Evolutionary conservation across 495 filamentous ascomycete genomes (phyloP), one percentile per base, ranked within the genome.

Genomic region (Cairneyella variabilis): DNA sequence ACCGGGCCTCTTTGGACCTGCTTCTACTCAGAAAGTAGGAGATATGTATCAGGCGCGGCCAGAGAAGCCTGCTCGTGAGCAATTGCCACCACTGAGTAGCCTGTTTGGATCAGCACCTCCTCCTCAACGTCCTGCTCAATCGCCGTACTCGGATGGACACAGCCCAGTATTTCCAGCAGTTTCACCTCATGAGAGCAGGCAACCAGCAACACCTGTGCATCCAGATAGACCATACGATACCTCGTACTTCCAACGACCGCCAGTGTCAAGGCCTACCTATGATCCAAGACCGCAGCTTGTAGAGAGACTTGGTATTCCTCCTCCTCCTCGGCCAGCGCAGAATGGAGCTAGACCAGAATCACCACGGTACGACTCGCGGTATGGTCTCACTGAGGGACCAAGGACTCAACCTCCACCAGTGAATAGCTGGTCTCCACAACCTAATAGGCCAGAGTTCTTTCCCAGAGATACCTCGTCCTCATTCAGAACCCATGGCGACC

Each of bases 71-170:
- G 51, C 69, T 30, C 64, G 74, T 45, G 72, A 77, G 50, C 71
- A 76, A 59, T 69, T 81, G 37, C 77, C 77, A 0, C 67, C 77
- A 18, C 48, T 81, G 50, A 81, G 75, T 54, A 79, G 76, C 52
- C 62, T 81, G 9, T 78, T 81, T 65, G 74, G 70, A 1, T 67
- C 70, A n/a, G 57, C 71, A 7, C 61, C 71, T 18, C 62, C 66
- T 37, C 68, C 38, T 22, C 42, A 20, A 11, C 26, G 69, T 18
- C 65, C 73, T 12, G 50, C 68, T 39, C 70, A 69, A 50, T 76
- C 75, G 30, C 67, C 74, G 48, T 63, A 67, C 22, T 71, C 69
- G 12, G 75, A 78, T 32, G 69, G 72, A 40, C 68, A 66, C 9
- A 68, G 67, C 52, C 62, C 64, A 48, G 36, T 48, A 6, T 71